Percentiles rank a stretch among this genome's conserved stretches.
Conservation (phyloP, 768 basidiomycete genomes). For the Phlebiopsis gigantea region DNA sequence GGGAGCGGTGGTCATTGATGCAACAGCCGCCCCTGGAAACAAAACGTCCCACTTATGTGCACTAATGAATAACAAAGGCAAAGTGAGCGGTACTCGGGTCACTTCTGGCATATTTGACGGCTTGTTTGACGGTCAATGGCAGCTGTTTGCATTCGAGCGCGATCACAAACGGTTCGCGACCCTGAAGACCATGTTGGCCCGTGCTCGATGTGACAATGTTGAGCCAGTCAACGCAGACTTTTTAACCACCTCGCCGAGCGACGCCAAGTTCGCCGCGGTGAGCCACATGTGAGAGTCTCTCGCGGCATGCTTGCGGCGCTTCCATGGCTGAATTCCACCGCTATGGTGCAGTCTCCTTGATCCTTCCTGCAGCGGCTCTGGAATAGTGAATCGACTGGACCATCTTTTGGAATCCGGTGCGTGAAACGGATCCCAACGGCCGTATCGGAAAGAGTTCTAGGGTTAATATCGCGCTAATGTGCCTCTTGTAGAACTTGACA, state of each 20-base stretch:
- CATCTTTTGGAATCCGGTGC: constrained; percentile 72
- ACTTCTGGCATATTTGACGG: neutral
- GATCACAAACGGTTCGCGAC: constrained; percentile 80
- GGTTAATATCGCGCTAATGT: neutral
- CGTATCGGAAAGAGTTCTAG: neutral
- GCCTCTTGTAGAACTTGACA: constrained; percentile 35
- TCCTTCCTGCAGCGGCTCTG: constrained; percentile 94
- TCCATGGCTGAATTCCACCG: neutral
- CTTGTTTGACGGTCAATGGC: neutral
- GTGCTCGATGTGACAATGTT: constrained; percentile 79
- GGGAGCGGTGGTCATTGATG: constrained; percentile 71
- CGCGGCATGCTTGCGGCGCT: neutral
- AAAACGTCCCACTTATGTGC: constrained; percentile 94
- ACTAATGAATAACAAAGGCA: constrained; percentile 77
- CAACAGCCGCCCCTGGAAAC: constrained; percentile 96
- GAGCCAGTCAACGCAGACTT: constrained; percentile 78
- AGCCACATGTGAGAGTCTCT: constrained; percentile 75
- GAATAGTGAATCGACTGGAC: constrained; percentile 87
- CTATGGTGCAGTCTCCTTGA: constrained; percentile 68
- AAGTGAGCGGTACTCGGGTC: constrained; percentile 40
- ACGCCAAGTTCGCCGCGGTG: constrained; percentile 54
- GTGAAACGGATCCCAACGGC: constrained; percentile 10
- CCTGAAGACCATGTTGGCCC: constrained; percentile 79
- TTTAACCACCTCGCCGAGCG: constrained; percentile 64
- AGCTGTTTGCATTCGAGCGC: constrained; percentile 88